A percentile compares a stretch with the other conserved stretches of the same genome.
phyloP scores from a whole-genome alignment of 2,329 filamentous ascomycete species.

The Aspergillus fructus region DNA sequence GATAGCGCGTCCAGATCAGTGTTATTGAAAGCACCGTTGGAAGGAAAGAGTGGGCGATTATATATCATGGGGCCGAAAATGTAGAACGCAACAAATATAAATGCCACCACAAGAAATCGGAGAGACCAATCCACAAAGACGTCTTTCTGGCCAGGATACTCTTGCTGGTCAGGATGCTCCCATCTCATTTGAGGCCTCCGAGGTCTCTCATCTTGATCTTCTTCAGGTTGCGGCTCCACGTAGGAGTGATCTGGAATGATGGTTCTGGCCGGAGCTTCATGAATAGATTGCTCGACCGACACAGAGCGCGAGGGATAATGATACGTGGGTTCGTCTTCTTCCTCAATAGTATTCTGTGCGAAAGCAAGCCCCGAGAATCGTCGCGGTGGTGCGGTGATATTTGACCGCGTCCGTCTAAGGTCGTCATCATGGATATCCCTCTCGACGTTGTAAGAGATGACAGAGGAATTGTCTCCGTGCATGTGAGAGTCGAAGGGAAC shows the following conservation, averaged over 20 bases:
- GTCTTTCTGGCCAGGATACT: neutral
- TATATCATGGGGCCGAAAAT: neutral
- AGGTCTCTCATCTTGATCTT: neutral
- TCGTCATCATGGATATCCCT: constrained; percentile 38
- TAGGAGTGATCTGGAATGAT: constrained; percentile 22
- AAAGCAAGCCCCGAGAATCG: constrained; percentile 34
- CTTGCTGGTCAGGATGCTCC: neutral
- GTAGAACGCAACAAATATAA: neutral
- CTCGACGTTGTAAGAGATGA: constrained; percentile 35
- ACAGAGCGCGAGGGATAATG: neutral
- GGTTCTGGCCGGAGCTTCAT: constrained; percentile 20
- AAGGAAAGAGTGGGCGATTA: neutral
- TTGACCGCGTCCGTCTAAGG: constrained; percentile 33
- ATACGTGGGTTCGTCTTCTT: constrained; percentile 27
- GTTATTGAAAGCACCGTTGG: constrained; percentile 19
- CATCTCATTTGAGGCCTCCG: neutral
- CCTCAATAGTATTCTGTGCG: constrained; percentile 27
- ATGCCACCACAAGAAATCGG: neutral
- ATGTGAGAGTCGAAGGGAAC: neutral
- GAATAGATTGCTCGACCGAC: neutral
- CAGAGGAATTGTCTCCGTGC: constrained; percentile 33
- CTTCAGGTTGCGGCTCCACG: neutral
- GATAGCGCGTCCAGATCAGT: constrained; percentile 26
- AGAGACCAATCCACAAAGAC: neutral
- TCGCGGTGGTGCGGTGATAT: constrained; percentile 37